Evolutionary conservation across 2,329 filamentous ascomycete genomes (phyloP).

Genomic region (Pseudogymnoascus sp.): DNA sequence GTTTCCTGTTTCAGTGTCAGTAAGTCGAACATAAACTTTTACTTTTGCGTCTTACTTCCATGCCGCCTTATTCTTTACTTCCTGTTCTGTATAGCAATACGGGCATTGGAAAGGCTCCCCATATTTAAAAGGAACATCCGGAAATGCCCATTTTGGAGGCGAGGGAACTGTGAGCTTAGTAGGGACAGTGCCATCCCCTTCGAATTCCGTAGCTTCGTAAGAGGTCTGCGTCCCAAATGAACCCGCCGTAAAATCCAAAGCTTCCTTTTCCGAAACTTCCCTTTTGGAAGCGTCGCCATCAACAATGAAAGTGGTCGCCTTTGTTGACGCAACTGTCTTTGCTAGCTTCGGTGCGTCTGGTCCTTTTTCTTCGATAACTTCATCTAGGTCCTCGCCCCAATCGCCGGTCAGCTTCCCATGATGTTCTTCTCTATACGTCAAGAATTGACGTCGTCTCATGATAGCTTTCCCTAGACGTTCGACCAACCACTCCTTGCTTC

Average conservation of each 20-base stretch:
- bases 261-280: constrained; percentile 1
- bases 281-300: not conserved
- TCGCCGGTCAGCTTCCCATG: constrained; percentile 21
- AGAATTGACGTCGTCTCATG: constrained; percentile 28
- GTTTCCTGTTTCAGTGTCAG: constrained; percentile 18
- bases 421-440: constrained; percentile 30
- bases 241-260: not conserved
- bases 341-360: not conserved
- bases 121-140: constrained; percentile 22
- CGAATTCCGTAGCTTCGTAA: constrained; percentile 21
- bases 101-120: constrained; percentile 22
- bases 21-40: not conserved
- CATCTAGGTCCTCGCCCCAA: constrained; percentile 16
- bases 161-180: constrained; percentile 19
- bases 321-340: constrained; percentile 20
- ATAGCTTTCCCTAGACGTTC: constrained; percentile 29
- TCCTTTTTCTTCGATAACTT: constrained; percentile 3
- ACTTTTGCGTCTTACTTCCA: constrained; percentile 15
- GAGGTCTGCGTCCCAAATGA: constrained; percentile 24
- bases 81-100: constrained; percentile 15
- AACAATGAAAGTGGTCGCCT: constrained; percentile 24
- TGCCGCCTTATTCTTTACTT: constrained; percentile 17
- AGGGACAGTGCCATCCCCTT: not conserved
- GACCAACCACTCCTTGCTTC: constrained; percentile 21
- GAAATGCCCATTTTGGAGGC: constrained; percentile 21